Base-by-base conservation (phyloP, 371 early-diverging fungal species). In the Mycotypha africana region DNA sequence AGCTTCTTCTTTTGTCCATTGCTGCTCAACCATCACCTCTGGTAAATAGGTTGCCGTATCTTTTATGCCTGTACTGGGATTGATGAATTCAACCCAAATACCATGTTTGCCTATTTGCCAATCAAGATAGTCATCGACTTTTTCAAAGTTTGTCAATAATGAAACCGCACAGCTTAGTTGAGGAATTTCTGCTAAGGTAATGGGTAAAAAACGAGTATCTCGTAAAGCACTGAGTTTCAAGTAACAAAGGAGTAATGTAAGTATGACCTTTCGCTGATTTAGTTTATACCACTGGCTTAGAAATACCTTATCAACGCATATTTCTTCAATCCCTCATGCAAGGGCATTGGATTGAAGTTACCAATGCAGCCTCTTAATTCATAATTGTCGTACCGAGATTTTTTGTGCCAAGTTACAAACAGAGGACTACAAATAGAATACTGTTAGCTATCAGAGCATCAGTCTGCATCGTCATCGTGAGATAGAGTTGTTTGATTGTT, bases 31-130 rank as follows among this genome's bases (percentile, higher is more conserved):
- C 36, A 70, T 72, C 8, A 97, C 86, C 49, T 97, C 94, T 1
- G 97, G 97, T 39, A 97, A 65, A 60, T 88, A 97, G 1, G 97
- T 97, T 3, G 93, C 90, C 2, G 88, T 85, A 19, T 61, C 62
- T 38, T 65, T 65, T n/a, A 61, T 48, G 2, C 84, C 82, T 22
- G 73, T 51, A 6, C 4, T 4, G 24, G 60, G 39, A 3, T 58
- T 51, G 34, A 67, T 67, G 53, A 92, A 96, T 53, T 89, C 89
- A 23, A 95, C 89, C 86, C 92, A 86, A 28, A 97, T 86, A 7
- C 97, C 97, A 63, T 97, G 97, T 8, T 47, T 65, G 11, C 97
- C 97, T 28, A 93, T 58, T 62, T 85, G 84, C 97, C 97, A 96
- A 62, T 96, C 97, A 32, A 85, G 53, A 55, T 83, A 85, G 53